These are phyloP conservation scores for Nitzschia putrida DNA, from an alignment of 108 stramenopile species.

Conservation along the genomic window DNA sequence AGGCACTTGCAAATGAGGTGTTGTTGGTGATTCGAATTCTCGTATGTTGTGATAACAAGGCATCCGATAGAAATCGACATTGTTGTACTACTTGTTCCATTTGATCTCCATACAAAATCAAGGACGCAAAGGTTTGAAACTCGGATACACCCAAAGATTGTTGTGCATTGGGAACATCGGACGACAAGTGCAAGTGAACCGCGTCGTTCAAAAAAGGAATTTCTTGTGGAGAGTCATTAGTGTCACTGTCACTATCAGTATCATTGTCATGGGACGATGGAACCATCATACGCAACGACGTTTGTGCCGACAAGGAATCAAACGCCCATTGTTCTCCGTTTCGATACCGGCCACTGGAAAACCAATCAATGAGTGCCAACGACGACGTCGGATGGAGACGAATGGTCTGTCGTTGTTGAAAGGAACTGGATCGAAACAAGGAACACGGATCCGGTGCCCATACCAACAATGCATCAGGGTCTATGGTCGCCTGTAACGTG, in stretches of 20 bases:
- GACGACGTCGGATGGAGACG: conserved; percentile 34
- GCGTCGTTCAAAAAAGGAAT: conserved; percentile 40
- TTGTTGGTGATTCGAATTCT: conserved; percentile 37
- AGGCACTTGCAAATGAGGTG: too few species aligned
- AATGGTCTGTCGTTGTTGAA: conserved; percentile 37
- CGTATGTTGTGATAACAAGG: conserved; percentile 33
- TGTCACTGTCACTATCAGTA: not conserved
- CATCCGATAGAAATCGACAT: conserved; percentile 28
- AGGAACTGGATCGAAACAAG: conserved; percentile 38
- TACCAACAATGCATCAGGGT: conserved; percentile 40
- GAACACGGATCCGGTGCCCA: conserved; percentile 60
- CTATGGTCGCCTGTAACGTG: conserved; percentile 35
- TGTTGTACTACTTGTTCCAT: conserved; percentile 24
- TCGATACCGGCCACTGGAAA: conserved; percentile 45
- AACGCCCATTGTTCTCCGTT: conserved; percentile 57
- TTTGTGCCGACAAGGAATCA: conserved; percentile 25
- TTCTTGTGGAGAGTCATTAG: conserved; percentile 6
- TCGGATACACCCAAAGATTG: conserved; percentile 23
- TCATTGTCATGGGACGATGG: conserved; percentile 15
- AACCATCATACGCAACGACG: conserved; percentile 7
- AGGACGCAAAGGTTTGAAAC: conserved; percentile 45
- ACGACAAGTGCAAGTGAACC: conserved; percentile 27
- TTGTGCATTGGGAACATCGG: not conserved
- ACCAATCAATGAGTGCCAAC: conserved; percentile 54
- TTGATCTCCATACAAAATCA: conserved; percentile 50